These are phyloP conservation scores for Eutrema japonicum DNA, from an alignment of 345 rosid species.

Conservation along the genomic window DNA sequence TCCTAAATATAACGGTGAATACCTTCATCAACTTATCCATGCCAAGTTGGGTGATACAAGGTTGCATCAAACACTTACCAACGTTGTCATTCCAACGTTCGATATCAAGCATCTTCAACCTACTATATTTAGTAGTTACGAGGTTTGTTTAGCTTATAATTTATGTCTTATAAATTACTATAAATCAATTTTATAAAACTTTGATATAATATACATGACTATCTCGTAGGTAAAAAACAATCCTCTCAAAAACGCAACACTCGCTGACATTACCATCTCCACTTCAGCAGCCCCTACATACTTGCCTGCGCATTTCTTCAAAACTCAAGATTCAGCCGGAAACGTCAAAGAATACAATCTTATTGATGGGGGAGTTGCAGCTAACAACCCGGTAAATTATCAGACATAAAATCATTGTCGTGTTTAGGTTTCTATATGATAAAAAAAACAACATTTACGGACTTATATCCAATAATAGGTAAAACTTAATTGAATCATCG, in stretches of 20 bases:
- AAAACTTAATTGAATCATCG: neutral
- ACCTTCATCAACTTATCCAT: slow-evolving; percentile 51
- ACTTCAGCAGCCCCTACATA: slow-evolving; percentile 46
- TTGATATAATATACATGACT: slow-evolving; percentile 27
- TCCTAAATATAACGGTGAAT: slow-evolving; percentile 67
- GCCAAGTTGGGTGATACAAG: slow-evolving; percentile 53
- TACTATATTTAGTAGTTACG: slow-evolving; percentile 58
- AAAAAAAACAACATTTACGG: neutral
- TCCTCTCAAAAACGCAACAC: slow-evolving; percentile 40
- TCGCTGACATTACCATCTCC: slow-evolving; percentile 41
- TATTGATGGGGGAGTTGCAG: slow-evolving; percentile 81
- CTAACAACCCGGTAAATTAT: slow-evolving; percentile 66
- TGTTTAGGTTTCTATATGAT: neutral
- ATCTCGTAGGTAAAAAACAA: slow-evolving; percentile 47
- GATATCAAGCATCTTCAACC: slow-evolving; percentile 77
- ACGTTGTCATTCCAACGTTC: slow-evolving; percentile 76
- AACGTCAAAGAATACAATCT: slow-evolving; percentile 56
- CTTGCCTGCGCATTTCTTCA: slow-evolving; percentile 43
- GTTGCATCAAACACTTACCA: slow-evolving; percentile 65
- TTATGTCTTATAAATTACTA: no score
- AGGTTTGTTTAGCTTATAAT: slow-evolving; percentile 44
- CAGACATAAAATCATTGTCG: neutral
- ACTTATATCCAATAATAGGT: neutral
- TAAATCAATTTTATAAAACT: neutral
- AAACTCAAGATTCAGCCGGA: slow-evolving; percentile 44